These are phyloP conservation scores for Yamadazyma spencermartinsiae DNA, from an alignment of 1,139 yeast genomes.

Conservation along the genomic window DNA sequence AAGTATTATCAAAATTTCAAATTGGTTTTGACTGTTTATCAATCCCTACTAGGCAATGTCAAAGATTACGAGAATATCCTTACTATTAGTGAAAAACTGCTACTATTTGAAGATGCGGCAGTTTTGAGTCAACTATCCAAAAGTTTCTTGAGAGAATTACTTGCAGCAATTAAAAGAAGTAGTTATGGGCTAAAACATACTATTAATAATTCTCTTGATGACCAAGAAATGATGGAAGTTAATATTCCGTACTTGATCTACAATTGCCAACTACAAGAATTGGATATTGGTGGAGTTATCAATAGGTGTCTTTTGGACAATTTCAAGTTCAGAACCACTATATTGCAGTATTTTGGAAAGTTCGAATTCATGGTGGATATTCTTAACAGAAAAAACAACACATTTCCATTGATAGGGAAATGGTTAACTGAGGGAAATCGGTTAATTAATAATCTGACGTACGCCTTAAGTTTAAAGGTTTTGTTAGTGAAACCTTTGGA, in stretches of 20 bases:
- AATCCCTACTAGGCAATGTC: constrained; percentile 12
- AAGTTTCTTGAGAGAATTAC: not conserved
- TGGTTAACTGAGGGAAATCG: constrained; percentile 18
- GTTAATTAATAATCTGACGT: constrained; percentile 5
- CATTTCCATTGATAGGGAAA: constrained; percentile 6
- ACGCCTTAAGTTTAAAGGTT: constrained; percentile 7
- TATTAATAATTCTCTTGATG: no score
- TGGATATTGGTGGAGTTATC: constrained; percentile 20
- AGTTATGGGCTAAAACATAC: no score
- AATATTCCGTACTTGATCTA: constrained; percentile 20
- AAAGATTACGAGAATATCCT: constrained; percentile 13
- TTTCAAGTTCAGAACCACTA: constrained; percentile 4
- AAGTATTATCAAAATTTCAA: constrained; percentile 13
- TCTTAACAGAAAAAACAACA: constrained; percentile 6
- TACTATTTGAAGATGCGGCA: constrained; percentile 17
- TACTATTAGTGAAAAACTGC: constrained; percentile 14
- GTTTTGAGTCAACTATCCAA: constrained; percentile 10
- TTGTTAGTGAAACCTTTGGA: constrained; percentile 16
- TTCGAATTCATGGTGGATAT: constrained; percentile 7
- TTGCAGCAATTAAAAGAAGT: not conserved
- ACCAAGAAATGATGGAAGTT: constrained; percentile 9
- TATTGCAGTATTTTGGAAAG: constrained; percentile 7
- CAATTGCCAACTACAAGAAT: constrained; percentile 16
- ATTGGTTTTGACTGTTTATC: constrained; percentile 12
- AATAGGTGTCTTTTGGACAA: constrained; percentile 12